These are phyloP conservation scores for Penicillium fimorum DNA, from an alignment of 495 filamentous ascomycete genomes.

Conservation along the genomic window DNA sequence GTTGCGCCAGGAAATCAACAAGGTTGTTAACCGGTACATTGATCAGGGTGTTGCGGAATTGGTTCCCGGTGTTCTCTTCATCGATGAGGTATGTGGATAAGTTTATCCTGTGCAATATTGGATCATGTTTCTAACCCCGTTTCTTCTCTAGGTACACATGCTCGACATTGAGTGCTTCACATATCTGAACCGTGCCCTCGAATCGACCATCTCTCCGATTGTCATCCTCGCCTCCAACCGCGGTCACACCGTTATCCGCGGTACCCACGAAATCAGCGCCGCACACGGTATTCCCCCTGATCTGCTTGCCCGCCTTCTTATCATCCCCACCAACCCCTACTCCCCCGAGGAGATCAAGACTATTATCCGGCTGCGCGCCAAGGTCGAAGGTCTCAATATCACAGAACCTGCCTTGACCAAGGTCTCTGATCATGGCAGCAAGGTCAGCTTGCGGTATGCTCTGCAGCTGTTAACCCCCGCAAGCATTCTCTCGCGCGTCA, in stretches of 20 bases:
- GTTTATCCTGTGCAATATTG: background rate
- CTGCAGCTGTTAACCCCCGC: slow-evolving; percentile 90
- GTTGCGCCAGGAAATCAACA: slow-evolving; percentile 92
- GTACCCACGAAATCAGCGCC: slow-evolving; percentile 76
- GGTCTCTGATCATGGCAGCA: slow-evolving; percentile 78
- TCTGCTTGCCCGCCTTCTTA: slow-evolving; percentile 86
- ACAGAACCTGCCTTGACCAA: slow-evolving; percentile 80
- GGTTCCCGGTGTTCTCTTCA: slow-evolving; percentile 95
- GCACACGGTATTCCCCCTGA: slow-evolving; percentile 94
- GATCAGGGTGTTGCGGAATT: slow-evolving; percentile 98
- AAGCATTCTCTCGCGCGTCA: slow-evolving; percentile 65
- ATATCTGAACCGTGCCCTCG: slow-evolving; percentile 94
- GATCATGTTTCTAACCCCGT: background rate
- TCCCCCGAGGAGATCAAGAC: slow-evolving; percentile 79
- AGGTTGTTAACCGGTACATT: slow-evolving; percentile 96
- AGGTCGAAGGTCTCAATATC: slow-evolving; percentile 75
- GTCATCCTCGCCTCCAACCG: slow-evolving; percentile 97
- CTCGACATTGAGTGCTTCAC: slow-evolving; percentile 99
- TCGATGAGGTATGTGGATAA: slow-evolving; percentile 75
- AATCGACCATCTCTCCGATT: slow-evolving; percentile 88
- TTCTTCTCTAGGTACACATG: slow-evolving; percentile 77
- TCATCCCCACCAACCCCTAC: slow-evolving; percentile 90
- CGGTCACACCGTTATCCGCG: slow-evolving; percentile 83
- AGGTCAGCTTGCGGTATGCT: slow-evolving; percentile 87
- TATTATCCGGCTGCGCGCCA: slow-evolving; percentile 79